Evolutionary conservation across 805 yeast genomes (phyloP).

Genomic region (Barnettozyma californica): DNA sequence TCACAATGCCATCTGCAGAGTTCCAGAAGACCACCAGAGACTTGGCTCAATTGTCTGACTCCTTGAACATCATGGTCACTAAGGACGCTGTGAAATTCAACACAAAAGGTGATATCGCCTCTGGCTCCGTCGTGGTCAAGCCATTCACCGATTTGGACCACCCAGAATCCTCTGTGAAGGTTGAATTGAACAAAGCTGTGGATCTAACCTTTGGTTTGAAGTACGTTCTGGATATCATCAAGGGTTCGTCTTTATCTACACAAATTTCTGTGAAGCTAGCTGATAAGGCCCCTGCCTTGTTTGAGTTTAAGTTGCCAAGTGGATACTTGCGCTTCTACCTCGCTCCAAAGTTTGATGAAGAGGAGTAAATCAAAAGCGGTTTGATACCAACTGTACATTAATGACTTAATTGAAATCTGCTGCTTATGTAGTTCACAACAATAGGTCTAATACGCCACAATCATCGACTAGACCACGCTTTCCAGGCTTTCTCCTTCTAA

Average conservation of each 20-base stretch:
- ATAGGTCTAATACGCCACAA: not conserved
- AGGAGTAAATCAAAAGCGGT: constrained; percentile 41
- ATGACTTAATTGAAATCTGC: not conserved
- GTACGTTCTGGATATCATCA: constrained; percentile 85
- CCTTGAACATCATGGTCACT: constrained; percentile 78
- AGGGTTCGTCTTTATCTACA: constrained; percentile 75
- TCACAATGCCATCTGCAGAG: constrained; percentile 83
- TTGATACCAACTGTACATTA: constrained; percentile 1
- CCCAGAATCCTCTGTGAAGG: constrained; percentile 67
- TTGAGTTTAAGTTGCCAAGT: constrained; percentile 85
- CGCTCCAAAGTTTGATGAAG: constrained; percentile 97
- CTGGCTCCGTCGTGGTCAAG: constrained; percentile 80
- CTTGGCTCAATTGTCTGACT: constrained; percentile 79
- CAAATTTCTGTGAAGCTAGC: constrained; percentile 82
- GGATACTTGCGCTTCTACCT: constrained; percentile 93
- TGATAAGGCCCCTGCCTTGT: constrained; percentile 87
- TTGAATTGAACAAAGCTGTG: constrained; percentile 82
- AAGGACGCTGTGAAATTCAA: constrained; percentile 88
- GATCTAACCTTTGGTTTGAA: constrained; percentile 87
- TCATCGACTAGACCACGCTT: not conserved
- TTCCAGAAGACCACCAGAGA: constrained; percentile 89
- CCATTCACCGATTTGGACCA: constrained; percentile 78
- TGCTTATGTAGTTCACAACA: not conserved
- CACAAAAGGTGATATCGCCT: constrained; percentile 88
- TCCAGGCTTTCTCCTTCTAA: constrained; percentile 11